Conservation (phyloP, 805 yeast genomes). For the Lipomyces japonicus region DNA sequence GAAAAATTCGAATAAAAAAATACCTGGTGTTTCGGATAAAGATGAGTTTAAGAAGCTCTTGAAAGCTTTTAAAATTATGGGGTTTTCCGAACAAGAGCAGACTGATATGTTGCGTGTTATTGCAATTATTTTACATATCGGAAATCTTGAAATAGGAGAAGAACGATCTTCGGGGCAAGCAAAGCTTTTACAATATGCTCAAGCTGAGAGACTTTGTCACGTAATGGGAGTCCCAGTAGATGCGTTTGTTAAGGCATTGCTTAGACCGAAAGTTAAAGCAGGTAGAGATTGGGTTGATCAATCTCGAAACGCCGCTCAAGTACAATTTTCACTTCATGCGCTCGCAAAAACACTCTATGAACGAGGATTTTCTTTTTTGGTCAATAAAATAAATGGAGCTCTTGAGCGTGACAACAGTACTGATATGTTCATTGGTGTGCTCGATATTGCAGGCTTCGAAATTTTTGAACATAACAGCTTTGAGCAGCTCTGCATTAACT, state of each 20-base stretch:
- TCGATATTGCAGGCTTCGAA: constrained; percentile 97
- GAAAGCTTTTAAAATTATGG: constrained; percentile 69
- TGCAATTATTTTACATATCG: constrained; percentile 77
- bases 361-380: constrained; percentile 71
- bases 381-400: constrained; percentile 67
- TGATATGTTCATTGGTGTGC: constrained; percentile 65
- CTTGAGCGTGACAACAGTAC: constrained; percentile 47
- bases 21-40: constrained; percentile 74
- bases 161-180: constrained; percentile 65
- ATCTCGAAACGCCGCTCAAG: constrained; percentile 73
- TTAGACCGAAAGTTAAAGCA: constrained; percentile 83
- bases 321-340: constrained; percentile 77
- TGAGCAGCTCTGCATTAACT: constrained; percentile 92
- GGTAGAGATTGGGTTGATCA: constrained; percentile 84
- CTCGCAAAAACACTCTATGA: constrained; percentile 85
- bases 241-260: constrained; percentile 54
- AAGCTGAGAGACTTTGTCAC: constrained; percentile 51
- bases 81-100: constrained; percentile 55
- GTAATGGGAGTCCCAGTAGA: constrained; percentile 62
- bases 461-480: constrained; percentile 93
- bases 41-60: constrained; percentile 60
- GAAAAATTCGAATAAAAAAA: constrained; percentile 49
- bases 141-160: constrained; percentile 72
- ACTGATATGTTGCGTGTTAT: constrained; percentile 59
- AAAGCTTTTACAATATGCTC: constrained; percentile 50